Evolutionary conservation across 495 filamentous ascomycete species (phyloP), one percentile per base, ranked within the genome.

Genomic region (Oidiodendron maius): DNA sequence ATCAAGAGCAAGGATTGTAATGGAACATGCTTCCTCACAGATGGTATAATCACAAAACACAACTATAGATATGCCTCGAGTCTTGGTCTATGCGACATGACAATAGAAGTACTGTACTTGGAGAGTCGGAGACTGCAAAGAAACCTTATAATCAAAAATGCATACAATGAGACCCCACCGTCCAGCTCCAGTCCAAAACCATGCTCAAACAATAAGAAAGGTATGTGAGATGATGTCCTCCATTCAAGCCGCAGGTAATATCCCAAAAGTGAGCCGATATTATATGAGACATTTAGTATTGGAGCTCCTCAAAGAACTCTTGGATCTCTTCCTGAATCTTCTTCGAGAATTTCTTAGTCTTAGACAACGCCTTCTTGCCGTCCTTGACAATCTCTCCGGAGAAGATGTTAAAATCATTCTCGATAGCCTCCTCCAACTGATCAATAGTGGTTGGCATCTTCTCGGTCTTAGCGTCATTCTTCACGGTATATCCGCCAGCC

Each of bases 301-400:
- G 49, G 15, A 57, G 26, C 34, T 55, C 58, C 65, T 89, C 65
- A 64, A 91, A 63, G 67, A 90, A 71, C 62, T 80, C 70, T 69
- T 82, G 61, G 59, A 91, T 67, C 68, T 90, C 77, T 61, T 86
- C 71, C 57, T 84, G 63, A 58, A 79, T 71, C 74, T 76, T 77
- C 52, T 68, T 71, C 46, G 77, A 72, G 60, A 79, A 65, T 70
- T 73, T 77, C 64, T 71, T 61, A 41, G 72, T 70, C 69, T 76
- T 74, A 50, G 60, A 64, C 5, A 66, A 59, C 49, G 74, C 53
- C n/a, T 65, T 62, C 40, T 71, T 63, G 43, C 65, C 60, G 24
- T 62, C 65, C 60, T 73, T 69, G 52, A 74, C 66, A 36, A 79
- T 64, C 60, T 76, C 70, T 48, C 66, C 71, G 11, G 77, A 75